These are phyloP conservation scores for Fusarium globosum DNA, from an alignment of 2,329 filamentous ascomycete species.

Conservation along the genomic window DNA sequence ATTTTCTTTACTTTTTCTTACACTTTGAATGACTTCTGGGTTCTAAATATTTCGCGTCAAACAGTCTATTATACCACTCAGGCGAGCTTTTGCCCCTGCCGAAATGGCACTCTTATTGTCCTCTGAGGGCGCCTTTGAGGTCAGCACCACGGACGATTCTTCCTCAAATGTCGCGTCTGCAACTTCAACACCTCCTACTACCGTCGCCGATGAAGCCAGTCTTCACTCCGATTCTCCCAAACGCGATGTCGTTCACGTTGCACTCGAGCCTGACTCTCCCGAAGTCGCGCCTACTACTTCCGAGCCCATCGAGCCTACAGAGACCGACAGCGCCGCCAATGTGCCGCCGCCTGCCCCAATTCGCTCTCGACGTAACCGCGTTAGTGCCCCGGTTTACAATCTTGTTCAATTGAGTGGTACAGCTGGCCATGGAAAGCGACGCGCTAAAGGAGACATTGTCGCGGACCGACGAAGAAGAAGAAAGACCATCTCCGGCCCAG, in stretches of 20 bases:
- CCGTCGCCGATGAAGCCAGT: conserved; percentile 71
- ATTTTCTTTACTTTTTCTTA: background rate
- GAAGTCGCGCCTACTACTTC: conserved; percentile 25
- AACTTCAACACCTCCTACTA: conserved; percentile 74
- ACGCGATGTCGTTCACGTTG: conserved; percentile 52
- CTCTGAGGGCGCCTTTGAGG: conserved; percentile 49
- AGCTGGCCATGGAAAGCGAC: conserved; percentile 67
- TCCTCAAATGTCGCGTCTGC: conserved; percentile 66
- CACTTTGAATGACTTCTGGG: conserved; percentile 18
- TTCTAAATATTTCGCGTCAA: conserved; percentile 37
- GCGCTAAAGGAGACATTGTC: conserved; percentile 62
- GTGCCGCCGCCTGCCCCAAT: conserved; percentile 43
- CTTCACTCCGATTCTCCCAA: conserved; percentile 60
- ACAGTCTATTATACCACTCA: conserved; percentile 13
- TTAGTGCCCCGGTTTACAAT: conserved; percentile 74
- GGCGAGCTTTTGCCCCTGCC: conserved; percentile 20
- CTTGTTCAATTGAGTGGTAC: conserved; percentile 71
- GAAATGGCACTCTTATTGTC: conserved; percentile 49
- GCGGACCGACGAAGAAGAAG: conserved; percentile 59
- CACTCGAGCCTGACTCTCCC: conserved; percentile 46
- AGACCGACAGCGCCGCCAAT: conserved; percentile 15
- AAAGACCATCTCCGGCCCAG: conserved; percentile 58
- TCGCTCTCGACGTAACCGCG: conserved; percentile 63
- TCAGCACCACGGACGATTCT: conserved; percentile 48
- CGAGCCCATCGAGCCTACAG: conserved; percentile 22